phyloP scores from a whole-genome alignment of 2,329 filamentous ascomycete genomes.

The Aspergillus ruber region DNA sequence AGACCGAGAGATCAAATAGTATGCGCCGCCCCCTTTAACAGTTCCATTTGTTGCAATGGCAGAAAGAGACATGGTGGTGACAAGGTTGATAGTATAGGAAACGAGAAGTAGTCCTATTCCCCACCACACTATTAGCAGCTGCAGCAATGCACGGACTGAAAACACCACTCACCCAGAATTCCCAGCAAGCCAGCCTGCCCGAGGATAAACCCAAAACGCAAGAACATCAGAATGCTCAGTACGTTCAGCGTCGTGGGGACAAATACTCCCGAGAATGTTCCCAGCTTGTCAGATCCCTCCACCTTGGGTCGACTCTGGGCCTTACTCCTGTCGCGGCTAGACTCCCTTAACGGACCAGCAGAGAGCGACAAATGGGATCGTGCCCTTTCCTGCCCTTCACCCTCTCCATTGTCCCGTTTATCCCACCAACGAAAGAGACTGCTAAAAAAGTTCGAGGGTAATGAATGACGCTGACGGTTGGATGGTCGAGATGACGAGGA shows the following conservation, averaged over 20 bases:
- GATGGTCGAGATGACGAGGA: constrained; percentile 11
- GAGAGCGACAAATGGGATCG: constrained; percentile 9
- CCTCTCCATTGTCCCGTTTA: constrained; percentile 7
- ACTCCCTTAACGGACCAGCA: constrained; percentile 18
- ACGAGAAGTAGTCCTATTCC: constrained; percentile 60
- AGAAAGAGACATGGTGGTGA: constrained; percentile 79
- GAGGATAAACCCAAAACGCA: constrained; percentile 78
- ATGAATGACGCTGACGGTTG: constrained; percentile 13
- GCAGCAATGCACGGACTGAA: constrained; percentile 10
- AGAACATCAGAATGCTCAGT: constrained; percentile 84
- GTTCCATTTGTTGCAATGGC: constrained; percentile 87
- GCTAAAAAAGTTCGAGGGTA: constrained; percentile 16
- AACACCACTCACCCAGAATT: constrained; percentile 59
- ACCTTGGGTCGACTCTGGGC: constrained; percentile 21
- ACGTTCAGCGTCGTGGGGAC: constrained; percentile 87
- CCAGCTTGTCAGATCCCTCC: constrained; percentile 56
- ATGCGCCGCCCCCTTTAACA: constrained; percentile 78
- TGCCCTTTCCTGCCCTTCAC: constrained; percentile 3
- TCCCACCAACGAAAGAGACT: constrained; percentile 21
- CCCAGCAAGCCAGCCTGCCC: constrained; percentile 73
- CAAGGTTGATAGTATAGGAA: constrained; percentile 74
- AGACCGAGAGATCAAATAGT: constrained; percentile 81
- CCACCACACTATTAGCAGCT: constrained; percentile 2
- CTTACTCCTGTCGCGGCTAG: constrained; percentile 22
- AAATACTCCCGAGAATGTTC: constrained; percentile 72